phyloP scores from a whole-genome alignment of 129 eudicot genomes.

The Scalesia atractyloides region DNA sequence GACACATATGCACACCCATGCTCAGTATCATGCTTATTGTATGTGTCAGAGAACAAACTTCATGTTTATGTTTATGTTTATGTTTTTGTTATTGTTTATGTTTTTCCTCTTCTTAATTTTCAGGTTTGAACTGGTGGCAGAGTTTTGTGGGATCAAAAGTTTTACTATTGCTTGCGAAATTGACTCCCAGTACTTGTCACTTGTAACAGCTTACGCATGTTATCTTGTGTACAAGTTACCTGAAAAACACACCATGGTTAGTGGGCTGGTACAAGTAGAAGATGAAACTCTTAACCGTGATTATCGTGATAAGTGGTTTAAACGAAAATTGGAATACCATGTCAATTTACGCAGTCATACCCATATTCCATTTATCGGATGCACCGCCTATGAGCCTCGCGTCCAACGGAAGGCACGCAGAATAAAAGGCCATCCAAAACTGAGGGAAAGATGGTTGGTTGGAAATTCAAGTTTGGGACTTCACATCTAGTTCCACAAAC shows the following conservation, averaged over 20 bases:
- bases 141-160: neutral
- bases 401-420: neutral
- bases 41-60: too few species aligned
- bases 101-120: too few species aligned
- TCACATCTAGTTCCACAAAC: too few species aligned
- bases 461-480: slow-evolving; percentile 12
- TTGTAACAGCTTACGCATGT: neutral
- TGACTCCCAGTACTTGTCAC: neutral
- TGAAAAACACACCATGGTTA: neutral
- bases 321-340: neutral
- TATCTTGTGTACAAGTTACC: slow-evolving; percentile 16
- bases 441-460: slow-evolving; percentile 19
- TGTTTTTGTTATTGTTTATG: too few species aligned
- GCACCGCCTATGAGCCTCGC: neutral
- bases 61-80: too few species aligned
- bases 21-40: too few species aligned
- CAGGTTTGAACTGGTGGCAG: neutral
- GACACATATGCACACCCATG: too few species aligned
- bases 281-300: too few species aligned
- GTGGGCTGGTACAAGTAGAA: neutral
- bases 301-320: too few species aligned
- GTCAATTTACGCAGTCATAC: neutral
- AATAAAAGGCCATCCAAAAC: slow-evolving; percentile 16
- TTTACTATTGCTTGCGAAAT: neutral
- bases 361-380: neutral